phyloP scores from a whole-genome alignment of 2,329 filamentous ascomycete genomes.

The Colletotrichum cuscutae region DNA sequence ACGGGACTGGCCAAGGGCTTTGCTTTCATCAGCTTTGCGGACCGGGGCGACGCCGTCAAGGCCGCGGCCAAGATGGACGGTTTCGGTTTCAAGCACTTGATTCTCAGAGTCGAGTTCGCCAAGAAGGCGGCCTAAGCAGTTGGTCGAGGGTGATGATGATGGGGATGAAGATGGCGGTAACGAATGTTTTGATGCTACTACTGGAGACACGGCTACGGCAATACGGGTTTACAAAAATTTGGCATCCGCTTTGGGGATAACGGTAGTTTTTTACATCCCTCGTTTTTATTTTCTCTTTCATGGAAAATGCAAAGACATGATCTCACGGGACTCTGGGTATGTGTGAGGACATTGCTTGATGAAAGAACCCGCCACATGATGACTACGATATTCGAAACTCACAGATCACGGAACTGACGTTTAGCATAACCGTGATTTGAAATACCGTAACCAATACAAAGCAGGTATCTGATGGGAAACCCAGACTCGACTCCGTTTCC shows the following conservation, averaged over 20 bases:
- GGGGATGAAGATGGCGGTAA: conserved; percentile 5
- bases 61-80: conserved; percentile 99
- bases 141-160: background rate
- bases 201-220: conserved; percentile 34
- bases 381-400: background rate
- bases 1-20: conserved; percentile 98
- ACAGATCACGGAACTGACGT: background rate
- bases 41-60: conserved; percentile 88
- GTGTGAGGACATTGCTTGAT: background rate
- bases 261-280: conserved; percentile 20
- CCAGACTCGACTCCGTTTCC: conserved; percentile 1
- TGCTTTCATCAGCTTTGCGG: conserved; percentile 97
- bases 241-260: conserved; percentile 30
- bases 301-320: conserved; percentile 30
- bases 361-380: no score
- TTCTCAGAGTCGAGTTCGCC: conserved; percentile 87
- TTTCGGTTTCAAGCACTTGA: conserved; percentile 88
- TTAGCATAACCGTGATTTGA: background rate
- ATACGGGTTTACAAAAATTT: conserved; percentile 29
- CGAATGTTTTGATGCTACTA: conserved; percentile 31
- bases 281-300: conserved; percentile 16
- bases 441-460: background rate
- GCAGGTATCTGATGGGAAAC: conserved; percentile 15
- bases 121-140: conserved; percentile 69
- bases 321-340: conserved; percentile 20